A percentile compares a stretch with the other conserved stretches of the same genome.
Evolutionary conservation across 2,329 filamentous ascomycete species (phyloP).

Genomic region (Fusarium nurragi): DNA sequence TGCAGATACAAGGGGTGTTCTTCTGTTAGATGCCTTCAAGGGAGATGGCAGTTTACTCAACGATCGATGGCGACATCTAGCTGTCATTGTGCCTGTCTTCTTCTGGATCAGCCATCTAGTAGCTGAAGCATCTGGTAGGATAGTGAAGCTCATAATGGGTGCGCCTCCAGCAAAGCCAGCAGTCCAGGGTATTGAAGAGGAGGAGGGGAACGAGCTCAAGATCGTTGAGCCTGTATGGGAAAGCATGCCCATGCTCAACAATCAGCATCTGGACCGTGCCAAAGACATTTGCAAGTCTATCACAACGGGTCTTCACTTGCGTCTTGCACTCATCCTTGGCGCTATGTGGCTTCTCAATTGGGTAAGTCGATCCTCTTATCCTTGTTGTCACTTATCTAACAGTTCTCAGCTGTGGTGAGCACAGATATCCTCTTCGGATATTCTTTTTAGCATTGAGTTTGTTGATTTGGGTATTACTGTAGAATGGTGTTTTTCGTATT

Average conservation of each 20-base stretch:
- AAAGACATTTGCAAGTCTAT: constrained; percentile 7
- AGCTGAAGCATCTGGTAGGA: constrained; percentile 37
- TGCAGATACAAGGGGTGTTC: constrained; percentile 63
- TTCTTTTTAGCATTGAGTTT: not conserved
- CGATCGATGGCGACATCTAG: constrained; percentile 43
- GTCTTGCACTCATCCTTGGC: constrained; percentile 25
- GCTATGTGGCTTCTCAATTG: constrained; percentile 42
- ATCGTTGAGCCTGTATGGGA: constrained; percentile 36
- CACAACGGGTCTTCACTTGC: constrained; percentile 15
- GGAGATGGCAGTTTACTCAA: constrained; percentile 37
- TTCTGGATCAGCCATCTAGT: constrained; percentile 44
- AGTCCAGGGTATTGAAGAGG: not conserved
- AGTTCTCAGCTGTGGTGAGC: constrained; percentile 27
- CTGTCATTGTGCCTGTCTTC: constrained; percentile 43
- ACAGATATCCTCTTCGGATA: not conserved
- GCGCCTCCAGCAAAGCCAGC: constrained; percentile 17
- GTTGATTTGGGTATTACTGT: not conserved
- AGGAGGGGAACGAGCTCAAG: constrained; percentile 34
- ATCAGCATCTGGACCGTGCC: constrained; percentile 6
- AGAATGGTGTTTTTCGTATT: not conserved
- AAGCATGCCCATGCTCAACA: constrained; percentile 14
- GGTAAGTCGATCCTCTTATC: constrained; percentile 12
- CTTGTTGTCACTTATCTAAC: not conserved
- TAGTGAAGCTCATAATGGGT: constrained; percentile 41
- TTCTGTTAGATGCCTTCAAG: constrained; percentile 48